These are phyloP conservation scores for Dittrichia graveolens DNA, from an alignment of 129 eudicot species.

Conservation along the genomic window DNA sequence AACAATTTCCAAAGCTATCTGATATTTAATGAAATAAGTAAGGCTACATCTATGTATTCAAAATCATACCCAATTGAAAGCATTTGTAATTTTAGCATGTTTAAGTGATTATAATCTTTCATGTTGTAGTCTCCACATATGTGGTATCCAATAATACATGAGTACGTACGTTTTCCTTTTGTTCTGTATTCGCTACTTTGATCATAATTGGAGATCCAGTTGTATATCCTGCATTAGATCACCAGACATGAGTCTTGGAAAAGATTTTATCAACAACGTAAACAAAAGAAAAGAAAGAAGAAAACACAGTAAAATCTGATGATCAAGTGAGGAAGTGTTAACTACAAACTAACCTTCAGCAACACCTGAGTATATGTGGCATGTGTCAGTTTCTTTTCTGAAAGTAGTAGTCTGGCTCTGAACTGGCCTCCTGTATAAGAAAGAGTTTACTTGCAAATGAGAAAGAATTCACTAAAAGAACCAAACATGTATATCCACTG, in stretches of 20 bases:
- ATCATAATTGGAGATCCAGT: slow-evolving; percentile 97
- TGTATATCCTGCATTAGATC: slow-evolving; percentile 64
- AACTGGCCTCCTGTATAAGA: slow-evolving; percentile 84
- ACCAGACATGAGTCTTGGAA: slow-evolving; percentile 22
- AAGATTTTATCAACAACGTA: slow-evolving; percentile 16
- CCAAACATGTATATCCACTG: not conserved
- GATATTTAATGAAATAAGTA: not conserved
- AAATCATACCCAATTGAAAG: not conserved
- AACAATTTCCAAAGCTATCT: slow-evolving; percentile 4
- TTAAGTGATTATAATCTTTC: not conserved
- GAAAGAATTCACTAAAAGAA: slow-evolving; percentile 11
- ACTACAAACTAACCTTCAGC: slow-evolving; percentile 68
- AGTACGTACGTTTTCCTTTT: slow-evolving; percentile 83
- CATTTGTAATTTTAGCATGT: not conserved
- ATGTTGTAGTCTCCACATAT: too few species aligned
- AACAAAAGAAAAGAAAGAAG: not conserved
- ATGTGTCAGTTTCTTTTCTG: slow-evolving; percentile 94
- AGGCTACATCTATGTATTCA: slow-evolving; percentile 5
- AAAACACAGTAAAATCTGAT: slow-evolving; percentile 8
- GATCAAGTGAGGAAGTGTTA: slow-evolving; percentile 8
- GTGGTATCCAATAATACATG: slow-evolving; percentile 1
- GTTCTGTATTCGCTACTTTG: slow-evolving; percentile 93
- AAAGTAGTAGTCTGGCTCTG: slow-evolving; percentile 97
- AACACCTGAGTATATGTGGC: slow-evolving; percentile 79
- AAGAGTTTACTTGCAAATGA: not conserved